These are phyloP conservation scores for Fusarium phyllophilum DNA, from an alignment of 2,329 filamentous ascomycete species.

Conservation along the genomic window DNA sequence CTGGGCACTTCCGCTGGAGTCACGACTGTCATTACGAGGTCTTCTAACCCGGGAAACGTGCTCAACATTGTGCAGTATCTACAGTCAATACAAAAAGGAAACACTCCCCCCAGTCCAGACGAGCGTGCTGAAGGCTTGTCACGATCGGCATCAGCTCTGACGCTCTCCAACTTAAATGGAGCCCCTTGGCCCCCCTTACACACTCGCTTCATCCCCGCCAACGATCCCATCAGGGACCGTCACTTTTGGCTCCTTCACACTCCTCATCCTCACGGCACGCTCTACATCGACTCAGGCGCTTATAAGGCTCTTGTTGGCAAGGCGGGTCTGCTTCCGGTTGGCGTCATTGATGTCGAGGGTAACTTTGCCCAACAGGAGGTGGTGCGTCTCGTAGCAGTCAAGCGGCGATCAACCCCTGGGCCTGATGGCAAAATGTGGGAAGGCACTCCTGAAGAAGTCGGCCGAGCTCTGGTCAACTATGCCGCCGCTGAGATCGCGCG, in stretches of 20 bases:
- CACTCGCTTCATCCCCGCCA: slow-evolving; percentile 89
- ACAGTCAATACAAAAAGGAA: slow-evolving; percentile 29
- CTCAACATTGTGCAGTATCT: slow-evolving; percentile 81
- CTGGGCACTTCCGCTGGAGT: slow-evolving; percentile 94
- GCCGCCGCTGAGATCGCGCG: slow-evolving; percentile 82
- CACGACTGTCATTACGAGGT: slow-evolving; percentile 93
- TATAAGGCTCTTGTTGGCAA: slow-evolving; percentile 82
- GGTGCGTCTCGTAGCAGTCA: slow-evolving; percentile 84
- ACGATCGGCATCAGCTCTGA: slow-evolving; percentile 56
- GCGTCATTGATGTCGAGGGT: slow-evolving; percentile 90
- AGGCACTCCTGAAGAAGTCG: slow-evolving; percentile 75
- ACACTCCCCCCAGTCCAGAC: slow-evolving; percentile 35
- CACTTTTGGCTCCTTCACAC: slow-evolving; percentile 98
- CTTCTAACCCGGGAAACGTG: slow-evolving; percentile 93
- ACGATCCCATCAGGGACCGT: slow-evolving; percentile 86
- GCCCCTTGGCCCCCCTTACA: slow-evolving; percentile 73
- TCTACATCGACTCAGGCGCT: slow-evolving; percentile 94
- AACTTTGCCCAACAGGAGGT: slow-evolving; percentile 92
- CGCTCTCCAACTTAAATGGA: slow-evolving; percentile 47
- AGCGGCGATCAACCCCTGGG: slow-evolving; percentile 59
- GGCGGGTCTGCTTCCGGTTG: slow-evolving; percentile 87
- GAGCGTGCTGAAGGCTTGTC: slow-evolving; percentile 50
- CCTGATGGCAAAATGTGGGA: slow-evolving; percentile 60
- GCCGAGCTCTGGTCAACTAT: slow-evolving; percentile 92
- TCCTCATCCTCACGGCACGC: slow-evolving; percentile 85